These are phyloP conservation scores for Halenospora varia DNA, from an alignment of 495 filamentous ascomycete genomes.

Conservation along the genomic window DNA sequence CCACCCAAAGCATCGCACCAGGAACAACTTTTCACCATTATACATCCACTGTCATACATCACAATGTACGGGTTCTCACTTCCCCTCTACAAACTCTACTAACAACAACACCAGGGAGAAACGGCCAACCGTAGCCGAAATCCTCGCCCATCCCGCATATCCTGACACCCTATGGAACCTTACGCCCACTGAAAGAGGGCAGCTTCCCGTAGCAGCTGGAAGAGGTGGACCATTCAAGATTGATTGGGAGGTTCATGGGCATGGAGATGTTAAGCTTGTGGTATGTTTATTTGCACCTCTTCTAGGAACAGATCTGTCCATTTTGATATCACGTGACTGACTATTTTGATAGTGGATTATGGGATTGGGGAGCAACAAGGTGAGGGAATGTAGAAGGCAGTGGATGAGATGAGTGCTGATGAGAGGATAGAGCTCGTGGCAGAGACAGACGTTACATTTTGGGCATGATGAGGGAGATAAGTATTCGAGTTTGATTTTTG, in stretches of 20 bases:
- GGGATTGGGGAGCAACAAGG: slow-evolving; percentile 58
- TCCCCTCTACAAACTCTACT: background rate
- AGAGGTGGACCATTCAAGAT: slow-evolving; percentile 69
- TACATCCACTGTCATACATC: no score
- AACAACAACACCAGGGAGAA: background rate
- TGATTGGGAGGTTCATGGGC: slow-evolving; percentile 74
- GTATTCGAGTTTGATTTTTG: slow-evolving; percentile 70
- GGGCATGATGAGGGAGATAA: slow-evolving; percentile 61
- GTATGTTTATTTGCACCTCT: slow-evolving; percentile 54
- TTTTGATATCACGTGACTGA: slow-evolving; percentile 20
- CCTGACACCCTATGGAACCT: slow-evolving; percentile 57
- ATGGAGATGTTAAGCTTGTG: slow-evolving; percentile 63
- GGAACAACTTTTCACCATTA: no score
- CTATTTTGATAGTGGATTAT: slow-evolving; percentile 50
- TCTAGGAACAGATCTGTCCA: background rate
- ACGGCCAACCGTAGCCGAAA: slow-evolving; percentile 18
- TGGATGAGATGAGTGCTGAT: slow-evolving; percentile 37
- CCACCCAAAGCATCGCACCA: no score
- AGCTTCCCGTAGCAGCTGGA: slow-evolving; percentile 53
- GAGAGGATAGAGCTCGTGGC: slow-evolving; percentile 50
- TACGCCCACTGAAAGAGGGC: slow-evolving; percentile 51
- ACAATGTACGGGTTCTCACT: no score
- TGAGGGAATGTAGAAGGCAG: no score
- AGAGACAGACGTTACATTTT: slow-evolving; percentile 73
- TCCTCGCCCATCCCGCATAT: slow-evolving; percentile 37